Evolutionary conservation across 129 eudicot genomes (phyloP), one percentile per base, ranked within the genome.

Genomic region (Flaveria bidentis): DNA sequence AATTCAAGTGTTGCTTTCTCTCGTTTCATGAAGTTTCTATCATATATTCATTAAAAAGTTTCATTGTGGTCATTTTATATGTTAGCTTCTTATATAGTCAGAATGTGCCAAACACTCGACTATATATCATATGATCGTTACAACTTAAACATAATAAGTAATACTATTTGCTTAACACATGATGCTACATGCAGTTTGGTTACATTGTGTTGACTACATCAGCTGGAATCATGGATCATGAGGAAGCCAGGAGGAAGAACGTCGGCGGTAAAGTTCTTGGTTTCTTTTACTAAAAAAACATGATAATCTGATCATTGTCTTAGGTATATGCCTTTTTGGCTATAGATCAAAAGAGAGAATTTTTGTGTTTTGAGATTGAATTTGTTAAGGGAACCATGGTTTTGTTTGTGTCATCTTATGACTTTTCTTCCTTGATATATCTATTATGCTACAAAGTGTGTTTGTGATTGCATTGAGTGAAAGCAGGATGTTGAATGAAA

Each of bases 251-350:
- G 71, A 87, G 92, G 74, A 87, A 87, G 85, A 87, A 80, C 47
- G 94, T 86, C 45, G 94, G 94, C 65, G 94, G 94, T 41, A 89
- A 89, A 81, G 94, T 89, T 28, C 91, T 89, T 51, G 94, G 94
- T 76, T 89, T 89, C 91, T 89, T 89, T 77, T 89, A 89, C 72
- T 87, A 28, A 72, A 52, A 9, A 9, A 30, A 6, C 72, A 70
- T 72, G 67, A 51, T 70, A 63, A 20, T 72, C 63, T 65, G 23
- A 79, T 67, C 56, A 56, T 23, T 9, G 58, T 23, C 57, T 53
- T 52, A 67, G 67, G 61, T 69, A 67, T 44, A 45, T 28, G 79
- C 71, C 71, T 61, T 61, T 55, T 25, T 1, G 44, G 78, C 55
- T 44, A 74, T 25, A 60, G 55, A 74, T 60, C 18, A 51, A 76